phyloP scores from a whole-genome alignment of 2,329 filamentous ascomycete genomes.

The Salinomyces thailandicus region DNA sequence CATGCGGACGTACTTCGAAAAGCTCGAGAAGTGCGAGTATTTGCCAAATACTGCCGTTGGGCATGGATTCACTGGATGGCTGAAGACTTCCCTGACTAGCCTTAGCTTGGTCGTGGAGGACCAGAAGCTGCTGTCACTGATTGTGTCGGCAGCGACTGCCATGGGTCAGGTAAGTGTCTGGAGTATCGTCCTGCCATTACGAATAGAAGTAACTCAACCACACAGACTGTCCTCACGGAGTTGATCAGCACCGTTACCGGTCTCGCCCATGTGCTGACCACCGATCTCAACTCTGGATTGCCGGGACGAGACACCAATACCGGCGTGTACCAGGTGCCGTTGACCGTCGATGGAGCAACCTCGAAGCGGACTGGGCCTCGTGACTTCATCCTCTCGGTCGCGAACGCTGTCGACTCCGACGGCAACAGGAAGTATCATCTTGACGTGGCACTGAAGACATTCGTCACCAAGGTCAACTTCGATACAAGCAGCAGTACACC shows the following conservation, averaged over 20 bases:
- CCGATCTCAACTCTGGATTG: neutral
- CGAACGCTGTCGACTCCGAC: conserved; percentile 35
- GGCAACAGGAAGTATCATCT: conserved; percentile 47
- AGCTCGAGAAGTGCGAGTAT: conserved; percentile 40
- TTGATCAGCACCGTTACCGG: conserved; percentile 1
- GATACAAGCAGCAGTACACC: conserved; percentile 47
- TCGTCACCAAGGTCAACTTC: conserved; percentile 57
- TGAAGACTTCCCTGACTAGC: conserved; percentile 40
- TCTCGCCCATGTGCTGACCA: neutral
- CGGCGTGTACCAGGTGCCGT: conserved; percentile 2
- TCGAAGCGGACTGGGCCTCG: conserved; percentile 34
- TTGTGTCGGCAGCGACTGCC: conserved; percentile 17
- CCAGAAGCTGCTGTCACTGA: conserved; percentile 42
- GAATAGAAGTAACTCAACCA: too few species aligned
- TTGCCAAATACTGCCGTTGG: conserved; percentile 33
- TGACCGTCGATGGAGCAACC: neutral
- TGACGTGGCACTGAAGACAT: conserved; percentile 48
- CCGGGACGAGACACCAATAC: neutral
- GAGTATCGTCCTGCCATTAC: too few species aligned
- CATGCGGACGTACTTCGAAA: conserved; percentile 48
- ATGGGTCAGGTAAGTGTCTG: conserved; percentile 1
- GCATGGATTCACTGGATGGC: conserved; percentile 47
- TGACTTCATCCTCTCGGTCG: conserved; percentile 22
- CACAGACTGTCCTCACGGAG: neutral
- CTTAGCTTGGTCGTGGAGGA: conserved; percentile 40